phyloP scores from a whole-genome alignment of 2,329 filamentous ascomycete species.

The Dissoconium aciculare region DNA sequence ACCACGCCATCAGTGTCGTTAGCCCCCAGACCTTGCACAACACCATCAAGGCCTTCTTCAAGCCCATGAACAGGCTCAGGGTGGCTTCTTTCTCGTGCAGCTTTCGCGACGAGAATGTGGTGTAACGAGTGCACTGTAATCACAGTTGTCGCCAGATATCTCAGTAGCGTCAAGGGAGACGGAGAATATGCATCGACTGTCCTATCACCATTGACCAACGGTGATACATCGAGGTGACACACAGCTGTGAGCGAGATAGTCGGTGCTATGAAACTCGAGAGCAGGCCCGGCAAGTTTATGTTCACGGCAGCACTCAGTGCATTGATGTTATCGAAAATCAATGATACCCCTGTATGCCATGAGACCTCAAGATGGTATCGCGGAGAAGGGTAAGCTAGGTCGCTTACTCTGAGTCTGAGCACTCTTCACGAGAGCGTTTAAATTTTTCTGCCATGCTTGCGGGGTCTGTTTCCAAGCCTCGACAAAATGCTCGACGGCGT shows the following conservation, averaged over 20 bases:
- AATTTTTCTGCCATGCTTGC: conserved; percentile 19
- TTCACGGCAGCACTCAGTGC: conserved; percentile 43
- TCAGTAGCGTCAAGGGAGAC: conserved; percentile 54
- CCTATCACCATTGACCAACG: conserved; percentile 17
- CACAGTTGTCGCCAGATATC: conserved; percentile 78
- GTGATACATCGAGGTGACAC: conserved; percentile 70
- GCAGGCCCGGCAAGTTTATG: conserved; percentile 49
- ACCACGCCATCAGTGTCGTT: conserved; percentile 48
- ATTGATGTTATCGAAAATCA: conserved; percentile 67
- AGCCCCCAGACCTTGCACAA: conserved; percentile 51
- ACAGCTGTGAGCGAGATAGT: conserved; percentile 57
- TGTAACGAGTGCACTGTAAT: conserved; percentile 57
- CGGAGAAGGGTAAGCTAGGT: too few relatives aligned
- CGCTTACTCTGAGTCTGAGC: conserved; percentile 12
- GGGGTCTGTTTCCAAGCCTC: conserved; percentile 20
- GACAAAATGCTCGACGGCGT: conserved; percentile 52
- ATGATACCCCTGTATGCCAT: too few relatives aligned
- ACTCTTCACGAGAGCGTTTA: conserved; percentile 13
- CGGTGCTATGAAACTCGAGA: conserved; percentile 54
- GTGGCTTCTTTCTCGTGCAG: conserved; percentile 60
- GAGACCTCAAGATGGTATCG: too few relatives aligned
- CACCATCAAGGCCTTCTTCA: conserved; percentile 60
- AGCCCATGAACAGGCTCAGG: conserved; percentile 67
- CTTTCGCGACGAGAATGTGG: conserved; percentile 59
- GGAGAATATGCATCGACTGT: conserved; percentile 43